Evolutionary conservation across 345 rosid species (phyloP), one percentile per base, ranked within the genome.

Genomic region (Luvunga scandens): DNA sequence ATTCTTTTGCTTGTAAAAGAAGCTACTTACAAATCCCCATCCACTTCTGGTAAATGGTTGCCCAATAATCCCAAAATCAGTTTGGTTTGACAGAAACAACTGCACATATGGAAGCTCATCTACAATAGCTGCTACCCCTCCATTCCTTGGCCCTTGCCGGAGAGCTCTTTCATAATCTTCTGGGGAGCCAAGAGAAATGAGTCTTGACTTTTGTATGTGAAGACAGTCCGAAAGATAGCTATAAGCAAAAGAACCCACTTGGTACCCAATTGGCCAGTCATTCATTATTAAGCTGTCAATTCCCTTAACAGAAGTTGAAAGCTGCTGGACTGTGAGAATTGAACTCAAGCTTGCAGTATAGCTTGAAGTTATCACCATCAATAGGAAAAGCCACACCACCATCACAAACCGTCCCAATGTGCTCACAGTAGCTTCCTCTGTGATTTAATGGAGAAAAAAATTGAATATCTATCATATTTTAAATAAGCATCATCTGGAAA

Each of bases 1-100:
- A 79, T 60, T 56, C 68, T 71, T 45, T 75, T 67, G 42, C 65
- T 68, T 55, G 78, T 56, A 56, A 55, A 65, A 60, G 27, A 73
- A 81, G 42, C 67, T 72, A 89, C 99, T 92, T 88, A 95, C 99
- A 45, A 95, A 95, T 83, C 99, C 99, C 98, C 98, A 95, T 75
- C 98, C 99, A 56, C 87, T 86, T 75, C 75, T 88, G 76, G 92
- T 93, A 84, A 95, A 95, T 48, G 84, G 87, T 77, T 84, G 91
- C 76, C 99, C 99, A 12, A 92, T 80, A 66, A 92, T 91, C 68
- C 92, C 92, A 74, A 90, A 93, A 42, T 90, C 89, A 1, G 81
- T 55, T 63, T 42, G 89, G 19, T 76, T 80, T 27, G 90, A 82
- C 77, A 95, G 86, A 83, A 95, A 95, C 75, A 88, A 72, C 56